These are phyloP conservation scores for Fonsecaea erecta DNA, from an alignment of 2,329 filamentous ascomycete species.

Conservation along the genomic window DNA sequence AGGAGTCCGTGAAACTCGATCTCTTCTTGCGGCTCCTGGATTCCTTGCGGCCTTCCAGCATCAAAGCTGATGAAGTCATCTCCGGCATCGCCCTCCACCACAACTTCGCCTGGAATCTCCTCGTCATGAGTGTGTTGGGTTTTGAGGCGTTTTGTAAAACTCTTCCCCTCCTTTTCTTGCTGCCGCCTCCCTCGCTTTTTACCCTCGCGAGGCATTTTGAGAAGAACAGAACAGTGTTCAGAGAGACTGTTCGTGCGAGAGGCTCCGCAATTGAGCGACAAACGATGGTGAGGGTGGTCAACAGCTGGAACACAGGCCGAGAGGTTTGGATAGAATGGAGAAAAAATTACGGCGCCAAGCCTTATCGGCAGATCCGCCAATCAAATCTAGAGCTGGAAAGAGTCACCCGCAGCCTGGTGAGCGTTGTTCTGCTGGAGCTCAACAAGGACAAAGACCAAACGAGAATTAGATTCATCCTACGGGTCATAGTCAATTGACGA, in stretches of 20 bases:
- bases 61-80: constrained; percentile 49
- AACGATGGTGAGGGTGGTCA: not conserved
- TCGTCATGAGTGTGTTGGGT: constrained; percentile 38
- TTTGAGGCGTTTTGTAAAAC: constrained; percentile 48
- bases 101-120: constrained; percentile 29
- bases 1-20: constrained; percentile 91
- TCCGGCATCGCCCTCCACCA: constrained; percentile 35
- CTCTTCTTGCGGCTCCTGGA: constrained; percentile 49
- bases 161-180: constrained; percentile 44
- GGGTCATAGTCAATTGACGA: not conserved
- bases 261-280: not conserved
- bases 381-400: not conserved
- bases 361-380: constrained; percentile 6
- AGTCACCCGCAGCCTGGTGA: not conserved
- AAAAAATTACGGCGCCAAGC: constrained; percentile 10
- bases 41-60: constrained; percentile 30
- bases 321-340: not conserved
- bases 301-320: not conserved
- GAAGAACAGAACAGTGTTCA: not conserved
- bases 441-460: not conserved
- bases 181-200: constrained; percentile 54
- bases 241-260: too few relatives aligned
- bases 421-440: not conserved
- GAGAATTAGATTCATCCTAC: not conserved
- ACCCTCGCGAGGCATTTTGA: constrained; percentile 52